These are phyloP conservation scores for Brachypodium distachyon DNA, from an alignment of 202 grass and related monocot genomes.

Conservation along the genomic window DNA sequence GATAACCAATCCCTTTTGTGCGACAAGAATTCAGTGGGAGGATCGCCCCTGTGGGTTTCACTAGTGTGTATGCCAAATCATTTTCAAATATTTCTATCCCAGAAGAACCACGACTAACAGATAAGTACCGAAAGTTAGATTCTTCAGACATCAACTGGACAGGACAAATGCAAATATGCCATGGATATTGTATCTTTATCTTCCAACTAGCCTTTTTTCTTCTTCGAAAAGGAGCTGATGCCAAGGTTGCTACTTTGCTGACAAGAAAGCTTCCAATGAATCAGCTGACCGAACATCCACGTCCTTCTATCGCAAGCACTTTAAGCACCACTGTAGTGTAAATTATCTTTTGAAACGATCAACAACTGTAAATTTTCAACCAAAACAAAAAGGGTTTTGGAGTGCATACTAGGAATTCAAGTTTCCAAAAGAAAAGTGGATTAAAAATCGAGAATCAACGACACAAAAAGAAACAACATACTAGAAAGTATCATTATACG, in stretches of 20 bases:
- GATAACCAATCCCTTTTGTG: background rate
- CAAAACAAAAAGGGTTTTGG: background rate
- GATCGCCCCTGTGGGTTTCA: background rate
- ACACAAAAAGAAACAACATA: background rate
- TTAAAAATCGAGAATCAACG: background rate
- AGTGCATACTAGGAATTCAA: background rate
- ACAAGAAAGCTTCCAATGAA: constrained; percentile 4
- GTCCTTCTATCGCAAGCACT: background rate
- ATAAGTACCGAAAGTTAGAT: background rate
- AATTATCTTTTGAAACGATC: too few relatives aligned
- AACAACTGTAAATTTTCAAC: background rate
- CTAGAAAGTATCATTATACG: background rate
- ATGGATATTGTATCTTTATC: constrained; percentile 13
- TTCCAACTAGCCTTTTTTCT: background rate
- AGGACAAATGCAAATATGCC: constrained; percentile 5
- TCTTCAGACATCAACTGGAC: background rate
- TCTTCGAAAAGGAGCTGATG: background rate
- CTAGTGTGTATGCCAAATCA: background rate
- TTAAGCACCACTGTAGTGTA: background rate
- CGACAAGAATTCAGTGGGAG: background rate
- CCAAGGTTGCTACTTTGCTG: constrained; percentile 14
- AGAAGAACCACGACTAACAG: background rate
- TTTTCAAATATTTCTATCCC: background rate
- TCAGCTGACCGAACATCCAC: constrained; percentile 7
- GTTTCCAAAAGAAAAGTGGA: background rate